Percentiles rank a stretch among this genome's conserved stretches.
phyloP scores from a whole-genome alignment of 371 early-diverging fungal species.

The Lichtheimia ramosa region DNA sequence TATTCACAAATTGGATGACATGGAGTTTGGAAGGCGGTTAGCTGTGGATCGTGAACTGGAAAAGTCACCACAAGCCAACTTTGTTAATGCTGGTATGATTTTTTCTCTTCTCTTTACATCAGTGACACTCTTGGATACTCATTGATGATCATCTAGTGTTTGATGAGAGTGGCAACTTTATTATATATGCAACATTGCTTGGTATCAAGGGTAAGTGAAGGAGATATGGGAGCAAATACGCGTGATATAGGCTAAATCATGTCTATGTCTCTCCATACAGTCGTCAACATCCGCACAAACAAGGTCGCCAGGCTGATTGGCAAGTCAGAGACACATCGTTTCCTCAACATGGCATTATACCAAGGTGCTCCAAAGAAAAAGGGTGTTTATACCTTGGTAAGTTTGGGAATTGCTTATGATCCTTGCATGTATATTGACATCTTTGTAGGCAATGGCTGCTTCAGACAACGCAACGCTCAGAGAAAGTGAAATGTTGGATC shows the following conservation, averaged over 20 bases:
- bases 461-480: slow-evolving; percentile 82
- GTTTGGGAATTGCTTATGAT: background rate
- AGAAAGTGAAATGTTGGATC: slow-evolving; percentile 75
- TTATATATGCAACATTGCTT: slow-evolving; percentile 87
- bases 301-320: slow-evolving; percentile 85
- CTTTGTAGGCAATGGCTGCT: slow-evolving; percentile 78
- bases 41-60: slow-evolving; percentile 89
- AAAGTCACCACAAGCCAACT: slow-evolving; percentile 65
- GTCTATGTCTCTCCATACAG: slow-evolving; percentile 9
- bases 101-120: background rate
- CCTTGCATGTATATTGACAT: background rate
- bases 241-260: background rate
- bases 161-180: slow-evolving; percentile 87
- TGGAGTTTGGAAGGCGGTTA: slow-evolving; percentile 95
- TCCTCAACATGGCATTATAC: slow-evolving; percentile 83
- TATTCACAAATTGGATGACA: slow-evolving; percentile 83
- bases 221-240: too few relatives aligned
- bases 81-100: slow-evolving; percentile 72
- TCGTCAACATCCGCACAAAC: slow-evolving; percentile 84
- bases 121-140: too few relatives aligned
- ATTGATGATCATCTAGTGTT: slow-evolving; percentile 59
- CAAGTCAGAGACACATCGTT: slow-evolving; percentile 88
- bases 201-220: slow-evolving; percentile 80
- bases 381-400: slow-evolving; percentile 71
- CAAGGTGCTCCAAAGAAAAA: slow-evolving; percentile 88